phyloP scores from a whole-genome alignment of 345 rosid species.

The Gossypium sturtianum region DNA sequence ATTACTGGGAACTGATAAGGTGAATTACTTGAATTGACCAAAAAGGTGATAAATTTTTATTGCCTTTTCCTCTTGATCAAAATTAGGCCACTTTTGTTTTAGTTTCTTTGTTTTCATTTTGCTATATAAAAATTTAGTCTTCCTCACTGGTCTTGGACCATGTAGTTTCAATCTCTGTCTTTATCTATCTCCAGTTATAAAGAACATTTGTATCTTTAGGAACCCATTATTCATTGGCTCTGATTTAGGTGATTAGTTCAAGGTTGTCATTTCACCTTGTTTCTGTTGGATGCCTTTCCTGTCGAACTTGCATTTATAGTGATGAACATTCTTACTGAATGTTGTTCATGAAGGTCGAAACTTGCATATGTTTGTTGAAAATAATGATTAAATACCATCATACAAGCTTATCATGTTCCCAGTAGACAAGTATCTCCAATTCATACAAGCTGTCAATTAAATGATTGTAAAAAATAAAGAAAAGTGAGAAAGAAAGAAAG shows the following conservation, averaged over 20 bases:
- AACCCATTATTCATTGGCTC: neutral
- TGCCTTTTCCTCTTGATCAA: neutral
- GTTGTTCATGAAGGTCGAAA: neutral
- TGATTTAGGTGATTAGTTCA: neutral
- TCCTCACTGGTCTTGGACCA: neutral
- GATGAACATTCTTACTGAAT: neutral
- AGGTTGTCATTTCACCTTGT: neutral
- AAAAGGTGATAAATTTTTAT: neutral
- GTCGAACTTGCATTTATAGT: neutral
- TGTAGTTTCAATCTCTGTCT: neutral
- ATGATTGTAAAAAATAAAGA: neutral
- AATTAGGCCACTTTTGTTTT: neutral
- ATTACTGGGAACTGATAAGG: neutral
- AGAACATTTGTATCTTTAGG: neutral
- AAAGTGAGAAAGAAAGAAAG: neutral
- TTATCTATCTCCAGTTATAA: neutral
- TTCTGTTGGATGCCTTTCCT: neutral
- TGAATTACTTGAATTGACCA: neutral
- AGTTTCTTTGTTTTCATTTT: neutral
- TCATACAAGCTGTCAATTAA: neutral
- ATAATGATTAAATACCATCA: neutral
- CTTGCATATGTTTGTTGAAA: neutral
- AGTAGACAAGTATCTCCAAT: neutral
- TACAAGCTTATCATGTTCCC: neutral
- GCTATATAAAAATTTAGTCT: neutral